A percentile compares a stretch with the other conserved stretches of the same genome.
Evolutionary conservation across 345 rosid species (phyloP).

Genomic region (Pelargonium nanum): DNA sequence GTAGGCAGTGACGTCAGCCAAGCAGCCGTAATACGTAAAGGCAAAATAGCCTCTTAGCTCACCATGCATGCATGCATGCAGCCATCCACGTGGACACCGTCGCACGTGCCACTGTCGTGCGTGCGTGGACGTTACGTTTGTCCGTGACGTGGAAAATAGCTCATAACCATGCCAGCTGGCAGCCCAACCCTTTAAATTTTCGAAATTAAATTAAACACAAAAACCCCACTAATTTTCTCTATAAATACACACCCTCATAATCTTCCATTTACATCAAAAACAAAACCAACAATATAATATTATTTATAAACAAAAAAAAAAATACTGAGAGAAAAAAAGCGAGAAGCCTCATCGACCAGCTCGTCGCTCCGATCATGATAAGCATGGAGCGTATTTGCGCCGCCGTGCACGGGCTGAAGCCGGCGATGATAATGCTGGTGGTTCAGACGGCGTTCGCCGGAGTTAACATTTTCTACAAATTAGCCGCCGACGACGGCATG

Average conservation of each 20-base stretch:
- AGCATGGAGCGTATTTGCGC: background rate
- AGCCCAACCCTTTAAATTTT: too few relatives aligned
- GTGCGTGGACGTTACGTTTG: background rate
- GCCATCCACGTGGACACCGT: background rate
- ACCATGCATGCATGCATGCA: background rate
- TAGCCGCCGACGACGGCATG: constrained; percentile 20
- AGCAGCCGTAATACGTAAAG: background rate
- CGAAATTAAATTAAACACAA: too few relatives aligned
- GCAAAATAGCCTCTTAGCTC: background rate
- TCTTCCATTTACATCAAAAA: background rate
- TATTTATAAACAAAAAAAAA: background rate
- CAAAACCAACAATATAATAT: too few relatives aligned
- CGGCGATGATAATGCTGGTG: constrained; percentile 19
- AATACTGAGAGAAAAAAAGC: background rate
- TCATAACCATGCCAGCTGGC: too few relatives aligned
- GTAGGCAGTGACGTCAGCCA: background rate
- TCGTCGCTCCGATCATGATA: background rate
- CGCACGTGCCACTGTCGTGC: background rate
- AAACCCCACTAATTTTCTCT: too few relatives aligned
- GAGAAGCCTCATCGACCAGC: background rate
- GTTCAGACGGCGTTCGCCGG: constrained; percentile 16
- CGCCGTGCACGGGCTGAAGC: constrained; percentile 9
- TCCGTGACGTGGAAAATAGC: background rate
- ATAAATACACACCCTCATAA: background rate
- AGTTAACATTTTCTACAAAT: constrained; percentile 15